Conservation (phyloP, 2,329 filamentous ascomycete genomes). For the Beauveria medogensis region DNA sequence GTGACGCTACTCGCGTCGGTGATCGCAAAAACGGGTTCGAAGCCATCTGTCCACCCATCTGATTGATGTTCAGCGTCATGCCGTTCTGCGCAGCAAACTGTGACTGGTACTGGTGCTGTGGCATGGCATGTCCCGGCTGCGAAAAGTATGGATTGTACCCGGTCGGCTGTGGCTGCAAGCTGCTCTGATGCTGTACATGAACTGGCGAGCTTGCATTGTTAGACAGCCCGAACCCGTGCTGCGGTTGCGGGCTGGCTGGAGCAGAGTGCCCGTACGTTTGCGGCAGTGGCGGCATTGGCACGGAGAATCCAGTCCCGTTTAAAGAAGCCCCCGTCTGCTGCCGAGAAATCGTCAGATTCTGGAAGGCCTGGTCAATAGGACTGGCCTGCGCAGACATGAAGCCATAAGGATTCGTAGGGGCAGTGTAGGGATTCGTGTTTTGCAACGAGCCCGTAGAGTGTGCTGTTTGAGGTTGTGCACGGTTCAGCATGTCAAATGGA, state of each 20-base stretch:
- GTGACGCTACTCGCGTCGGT: conserved; percentile 42
- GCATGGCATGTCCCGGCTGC: conserved; percentile 21
- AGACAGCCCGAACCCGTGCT: conserved; percentile 31
- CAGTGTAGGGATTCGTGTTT: conserved; percentile 47
- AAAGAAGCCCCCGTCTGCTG: conserved; percentile 63
- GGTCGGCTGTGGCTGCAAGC: conserved; percentile 30
- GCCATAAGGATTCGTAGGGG: conserved; percentile 64
- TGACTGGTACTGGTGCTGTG: conserved; percentile 17
- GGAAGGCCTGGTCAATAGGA: conserved; percentile 59
- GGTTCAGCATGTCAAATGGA: conserved; percentile 56
- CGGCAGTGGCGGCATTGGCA: conserved; percentile 32
- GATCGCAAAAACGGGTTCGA: conserved; percentile 44
- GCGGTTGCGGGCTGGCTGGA: conserved; percentile 33
- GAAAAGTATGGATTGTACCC: conserved; percentile 47
- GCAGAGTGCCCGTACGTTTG: conserved; percentile 36
- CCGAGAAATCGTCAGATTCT: conserved; percentile 61
- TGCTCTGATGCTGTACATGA: conserved; percentile 22
- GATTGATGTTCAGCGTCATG: conserved; percentile 33
- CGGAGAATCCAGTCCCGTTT: conserved; percentile 56
- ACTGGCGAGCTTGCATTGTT: conserved; percentile 35
- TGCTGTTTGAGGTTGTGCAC: conserved; percentile 51
- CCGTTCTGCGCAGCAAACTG: conserved; percentile 19
- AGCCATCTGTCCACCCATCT: conserved; percentile 24
- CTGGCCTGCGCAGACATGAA: conserved; percentile 32
- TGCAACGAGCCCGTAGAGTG: conserved; percentile 56